Percentiles rank a stretch among this genome's conserved stretches.
Evolutionary conservation across 495 filamentous ascomycete species (phyloP).

Genomic region (Cercophora newfieldiana): DNA sequence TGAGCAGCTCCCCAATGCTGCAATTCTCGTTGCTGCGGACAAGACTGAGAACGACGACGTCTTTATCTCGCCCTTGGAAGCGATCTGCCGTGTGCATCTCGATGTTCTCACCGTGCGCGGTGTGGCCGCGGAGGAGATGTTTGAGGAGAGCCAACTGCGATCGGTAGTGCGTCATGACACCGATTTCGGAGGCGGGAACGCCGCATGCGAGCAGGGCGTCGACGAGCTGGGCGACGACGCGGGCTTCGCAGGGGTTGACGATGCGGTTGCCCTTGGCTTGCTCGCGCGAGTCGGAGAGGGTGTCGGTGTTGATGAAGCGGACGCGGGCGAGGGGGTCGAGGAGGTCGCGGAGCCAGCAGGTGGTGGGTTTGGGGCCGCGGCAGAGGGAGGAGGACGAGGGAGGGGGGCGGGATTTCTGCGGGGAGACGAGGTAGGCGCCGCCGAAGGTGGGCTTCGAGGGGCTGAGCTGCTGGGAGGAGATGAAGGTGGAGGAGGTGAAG

Average conservation of each 20-base stretch:
- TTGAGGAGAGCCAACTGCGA: conserved; percentile 70
- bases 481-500: conserved; percentile 45
- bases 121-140: conserved; percentile 40
- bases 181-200: conserved; percentile 73
- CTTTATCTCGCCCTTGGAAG: conserved; percentile 95
- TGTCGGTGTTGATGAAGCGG: conserved; percentile 85
- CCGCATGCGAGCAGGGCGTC: conserved; percentile 72
- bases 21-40: conserved; percentile 82
- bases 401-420: conserved; percentile 2
- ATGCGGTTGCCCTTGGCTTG: conserved; percentile 76
- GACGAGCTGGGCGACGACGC: conserved; percentile 74
- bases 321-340: conserved; percentile 69
- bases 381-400: conserved; percentile 50
- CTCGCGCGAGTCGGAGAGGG: conserved; percentile 65
- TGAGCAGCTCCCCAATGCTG: conserved; percentile 81
- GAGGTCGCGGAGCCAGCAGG: conserved; percentile 84
- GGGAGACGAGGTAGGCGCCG: neutral
- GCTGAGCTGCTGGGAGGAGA: conserved; percentile 24
- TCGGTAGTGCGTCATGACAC: conserved; percentile 98
- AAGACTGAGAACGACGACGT: conserved; percentile 79
- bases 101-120: conserved; percentile 39
- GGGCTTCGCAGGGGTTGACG: conserved; percentile 78
- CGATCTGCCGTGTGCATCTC: conserved; percentile 97
- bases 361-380: conserved; percentile 43
- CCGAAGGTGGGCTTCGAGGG: neutral